A percentile compares a stretch with the other conserved stretches of the same genome.
Evolutionary conservation across 176 grass and related monocot species (phyloP).

Genomic region (Carex cristatella): DNA sequence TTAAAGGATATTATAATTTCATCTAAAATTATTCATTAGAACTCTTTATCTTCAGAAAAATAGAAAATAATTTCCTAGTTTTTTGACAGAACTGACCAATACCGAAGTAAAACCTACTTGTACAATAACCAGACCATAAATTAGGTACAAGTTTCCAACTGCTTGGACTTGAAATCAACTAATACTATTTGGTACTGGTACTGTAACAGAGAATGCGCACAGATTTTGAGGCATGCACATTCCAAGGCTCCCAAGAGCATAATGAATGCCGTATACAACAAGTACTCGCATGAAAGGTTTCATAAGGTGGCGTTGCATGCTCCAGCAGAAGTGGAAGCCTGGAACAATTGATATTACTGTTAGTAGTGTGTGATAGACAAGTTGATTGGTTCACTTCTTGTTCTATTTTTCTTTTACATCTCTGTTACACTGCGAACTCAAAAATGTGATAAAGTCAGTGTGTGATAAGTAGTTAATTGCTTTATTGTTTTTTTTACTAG

Average conservation of each 20-base stretch:
- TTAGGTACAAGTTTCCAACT: not conserved
- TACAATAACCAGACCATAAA: not conserved
- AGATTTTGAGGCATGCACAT: not conserved
- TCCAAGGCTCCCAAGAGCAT: not conserved
- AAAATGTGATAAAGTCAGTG: too few relatives aligned
- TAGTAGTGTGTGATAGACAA: not conserved
- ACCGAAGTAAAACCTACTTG: not conserved
- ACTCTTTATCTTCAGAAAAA: too few relatives aligned
- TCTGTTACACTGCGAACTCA: too few relatives aligned
- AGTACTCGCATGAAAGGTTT: not conserved
- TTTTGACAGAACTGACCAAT: not conserved
- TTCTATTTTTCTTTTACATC: too few relatives aligned
- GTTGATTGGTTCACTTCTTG: not conserved
- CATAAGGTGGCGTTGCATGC: not conserved
- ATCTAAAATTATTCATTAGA: not conserved
- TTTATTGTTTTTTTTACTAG: too few relatives aligned
- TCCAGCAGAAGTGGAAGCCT: not conserved
- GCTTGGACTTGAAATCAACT: not conserved
- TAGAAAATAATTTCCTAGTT: not conserved
- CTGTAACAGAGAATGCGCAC: not conserved
- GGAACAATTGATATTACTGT: not conserved
- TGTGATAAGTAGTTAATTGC: too few relatives aligned
- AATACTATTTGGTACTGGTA: not conserved
- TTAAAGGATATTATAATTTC: not conserved
- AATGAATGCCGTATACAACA: not conserved